phyloP scores from a whole-genome alignment of 1,284 basidiomycete genomes.

The Meripilus lineatus region DNA sequence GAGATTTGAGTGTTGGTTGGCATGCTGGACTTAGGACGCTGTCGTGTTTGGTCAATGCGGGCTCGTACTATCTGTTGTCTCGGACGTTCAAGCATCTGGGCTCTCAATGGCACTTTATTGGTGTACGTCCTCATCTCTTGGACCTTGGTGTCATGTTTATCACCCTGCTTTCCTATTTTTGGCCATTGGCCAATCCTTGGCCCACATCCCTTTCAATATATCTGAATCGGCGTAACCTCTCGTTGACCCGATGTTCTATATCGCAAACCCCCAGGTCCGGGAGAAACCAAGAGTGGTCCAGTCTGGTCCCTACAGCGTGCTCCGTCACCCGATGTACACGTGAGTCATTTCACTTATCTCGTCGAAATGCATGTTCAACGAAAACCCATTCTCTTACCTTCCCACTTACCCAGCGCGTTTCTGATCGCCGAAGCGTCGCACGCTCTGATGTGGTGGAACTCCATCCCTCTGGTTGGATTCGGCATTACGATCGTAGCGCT shows the following conservation, averaged over 20 bases:
- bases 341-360: slow-evolving; percentile 6
- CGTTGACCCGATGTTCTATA: no score
- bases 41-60: slow-evolving; percentile 8
- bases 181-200: no score
- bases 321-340: slow-evolving; percentile 13
- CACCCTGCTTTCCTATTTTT: no score
- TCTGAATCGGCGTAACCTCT: no score
- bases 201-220: no score
- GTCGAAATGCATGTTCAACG: neutral
- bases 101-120: slow-evolving; percentile 1
- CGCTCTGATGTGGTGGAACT: slow-evolving; percentile 15
- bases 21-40: slow-evolving; percentile 6
- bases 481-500: slow-evolving; percentile 8
- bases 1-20: slow-evolving; percentile 6
- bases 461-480: slow-evolving; percentile 10
- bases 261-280: no score
- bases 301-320: slow-evolving; percentile 13
- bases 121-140: slow-evolving; percentile 1
- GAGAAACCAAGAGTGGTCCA: slow-evolving; percentile 10
- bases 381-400: neutral
- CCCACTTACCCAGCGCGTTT: slow-evolving; percentile 5
- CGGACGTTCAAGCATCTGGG: slow-evolving; percentile 2
- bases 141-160: neutral
- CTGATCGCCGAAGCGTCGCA: slow-evolving; percentile 9
- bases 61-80: slow-evolving; percentile 1